Percentiles rank a stretch among this genome's conserved stretches.
Conservation (phyloP, 2,329 filamentous ascomycete genomes). For the Septoria linicola region DNA sequence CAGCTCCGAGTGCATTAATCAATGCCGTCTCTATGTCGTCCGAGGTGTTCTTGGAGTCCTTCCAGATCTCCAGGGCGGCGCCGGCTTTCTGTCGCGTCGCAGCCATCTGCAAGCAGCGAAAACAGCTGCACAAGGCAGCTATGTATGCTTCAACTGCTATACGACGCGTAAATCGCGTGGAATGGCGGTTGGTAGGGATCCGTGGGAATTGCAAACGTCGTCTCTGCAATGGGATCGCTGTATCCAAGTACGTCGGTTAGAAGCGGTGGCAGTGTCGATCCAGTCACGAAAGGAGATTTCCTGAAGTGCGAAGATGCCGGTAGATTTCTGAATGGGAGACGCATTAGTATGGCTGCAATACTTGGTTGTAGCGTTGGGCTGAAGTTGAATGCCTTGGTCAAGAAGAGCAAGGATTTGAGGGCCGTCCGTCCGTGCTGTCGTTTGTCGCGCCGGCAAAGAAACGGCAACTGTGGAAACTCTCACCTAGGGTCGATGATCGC, state of each 20-base stretch:
- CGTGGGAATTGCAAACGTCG: conserved; percentile 16
- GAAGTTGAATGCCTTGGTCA: conserved; percentile 5
- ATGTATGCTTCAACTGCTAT: neutral
- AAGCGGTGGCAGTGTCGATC: conserved; percentile 4
- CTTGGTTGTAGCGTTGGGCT: conserved; percentile 9
- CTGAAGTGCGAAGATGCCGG: too few relatives aligned
- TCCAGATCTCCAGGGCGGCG: conserved; percentile 57
- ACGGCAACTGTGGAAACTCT: neutral
- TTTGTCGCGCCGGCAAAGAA: conserved; percentile 2
- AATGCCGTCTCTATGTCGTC: conserved; percentile 54
- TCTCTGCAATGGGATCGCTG: conserved; percentile 10
- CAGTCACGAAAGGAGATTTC: conserved; percentile 5
- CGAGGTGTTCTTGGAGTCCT: conserved; percentile 51
- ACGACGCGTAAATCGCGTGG: conserved; percentile 19
- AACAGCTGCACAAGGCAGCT: conserved; percentile 7
- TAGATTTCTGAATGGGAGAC: conserved; percentile 13
- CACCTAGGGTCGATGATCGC: neutral
- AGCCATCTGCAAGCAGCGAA: conserved; percentile 23
- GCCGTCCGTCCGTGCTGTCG: too few relatives aligned
- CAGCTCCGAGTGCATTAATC: conserved; percentile 47
- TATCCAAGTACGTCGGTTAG: neutral
- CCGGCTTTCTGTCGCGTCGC: conserved; percentile 54
- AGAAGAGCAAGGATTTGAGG: conserved; percentile 9
- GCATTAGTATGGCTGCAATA: conserved; percentile 15
- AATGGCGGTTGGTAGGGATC: conserved; percentile 13